Conservation (phyloP, 1,284 basidiomycete species). For the Fomitopsis pinicola region DNA sequence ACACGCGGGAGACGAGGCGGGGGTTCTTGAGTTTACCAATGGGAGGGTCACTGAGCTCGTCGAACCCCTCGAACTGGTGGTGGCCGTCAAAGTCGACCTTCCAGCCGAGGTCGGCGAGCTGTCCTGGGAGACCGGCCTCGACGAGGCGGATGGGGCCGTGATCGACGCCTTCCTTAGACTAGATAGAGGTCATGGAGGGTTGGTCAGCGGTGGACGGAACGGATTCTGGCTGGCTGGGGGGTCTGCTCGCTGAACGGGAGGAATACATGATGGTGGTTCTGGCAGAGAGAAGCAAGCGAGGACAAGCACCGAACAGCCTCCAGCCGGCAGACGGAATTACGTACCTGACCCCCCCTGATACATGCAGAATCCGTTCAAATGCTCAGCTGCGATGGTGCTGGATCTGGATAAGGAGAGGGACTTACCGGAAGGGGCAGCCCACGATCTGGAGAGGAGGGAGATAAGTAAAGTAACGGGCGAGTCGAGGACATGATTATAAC, state of each 20-base stretch:
- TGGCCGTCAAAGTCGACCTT: constrained; percentile 85
- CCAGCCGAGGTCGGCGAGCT: constrained; percentile 84
- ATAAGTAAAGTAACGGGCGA: neutral
- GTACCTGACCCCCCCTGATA: constrained; percentile 52
- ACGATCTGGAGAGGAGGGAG: constrained; percentile 48
- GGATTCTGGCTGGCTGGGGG: neutral
- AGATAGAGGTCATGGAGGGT: constrained; percentile 15
- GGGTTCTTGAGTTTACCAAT: constrained; percentile 91
- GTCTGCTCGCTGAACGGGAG: no score
- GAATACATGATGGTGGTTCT: no score
- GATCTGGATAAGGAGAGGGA: neutral
- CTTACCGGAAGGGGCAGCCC: constrained; percentile 72
- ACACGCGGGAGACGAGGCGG: constrained; percentile 80
- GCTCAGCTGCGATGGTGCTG: neutral
- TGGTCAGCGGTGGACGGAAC: constrained; percentile 7
- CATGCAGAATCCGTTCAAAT: neutral
- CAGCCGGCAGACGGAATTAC: constrained; percentile 8
- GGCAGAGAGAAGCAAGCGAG: no score
- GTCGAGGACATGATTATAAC: neutral
- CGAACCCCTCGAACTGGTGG: constrained; percentile 83
- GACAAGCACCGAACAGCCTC: no score
- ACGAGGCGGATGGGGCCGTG: constrained; percentile 86
- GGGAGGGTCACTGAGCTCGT: constrained; percentile 64
- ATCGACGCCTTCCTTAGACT: constrained; percentile 85
- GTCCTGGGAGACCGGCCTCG: constrained; percentile 76